Conservation (phyloP, 257 asterid genomes). For the Linderniella brevidens region DNA sequence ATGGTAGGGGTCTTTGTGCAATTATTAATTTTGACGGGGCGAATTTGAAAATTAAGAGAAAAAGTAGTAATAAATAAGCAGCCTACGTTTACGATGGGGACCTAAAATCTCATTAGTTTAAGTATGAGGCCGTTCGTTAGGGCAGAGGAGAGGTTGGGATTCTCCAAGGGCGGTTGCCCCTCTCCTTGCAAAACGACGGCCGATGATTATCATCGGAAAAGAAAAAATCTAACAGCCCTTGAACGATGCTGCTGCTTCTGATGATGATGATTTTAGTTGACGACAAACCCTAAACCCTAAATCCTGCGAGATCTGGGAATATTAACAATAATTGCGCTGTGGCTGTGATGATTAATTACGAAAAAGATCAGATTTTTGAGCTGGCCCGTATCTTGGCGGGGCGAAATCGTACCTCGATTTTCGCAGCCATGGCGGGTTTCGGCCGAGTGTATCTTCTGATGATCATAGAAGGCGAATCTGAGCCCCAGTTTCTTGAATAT, state of each 20-base stretch:
- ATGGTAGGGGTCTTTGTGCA: too few species aligned
- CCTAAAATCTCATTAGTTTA: conserved; percentile 8
- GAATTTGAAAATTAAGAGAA: too few species aligned
- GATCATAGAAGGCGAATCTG: conserved; percentile 9
- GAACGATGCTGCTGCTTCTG: not conserved
- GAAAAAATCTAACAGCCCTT: conserved; percentile 4
- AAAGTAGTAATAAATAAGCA: too few species aligned
- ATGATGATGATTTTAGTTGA: not conserved
- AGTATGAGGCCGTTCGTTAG: conserved; percentile 4
- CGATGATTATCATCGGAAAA: not conserved
- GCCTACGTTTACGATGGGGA: too few species aligned
- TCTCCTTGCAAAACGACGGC: conserved; percentile 1
- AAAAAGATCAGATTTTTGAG: conserved; percentile 3
- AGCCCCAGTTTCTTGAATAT: conserved; percentile 1
- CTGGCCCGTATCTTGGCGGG: conserved; percentile 7
- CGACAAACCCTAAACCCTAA: conserved; percentile 2
- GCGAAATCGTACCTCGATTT: conserved; percentile 2
- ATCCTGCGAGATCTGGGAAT: not conserved
- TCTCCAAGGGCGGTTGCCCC: conserved; percentile 7
- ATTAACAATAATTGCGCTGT: too few species aligned
- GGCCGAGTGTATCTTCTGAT: not conserved
- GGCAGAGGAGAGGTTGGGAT: conserved; percentile 8
- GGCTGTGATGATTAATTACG: conserved; percentile 5
- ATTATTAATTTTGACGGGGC: too few species aligned
- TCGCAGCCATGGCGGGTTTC: conserved; percentile 10